Evolutionary conservation across 371 early-diverging fungal genomes (phyloP).

Genomic region (Mortierella sp.): DNA sequence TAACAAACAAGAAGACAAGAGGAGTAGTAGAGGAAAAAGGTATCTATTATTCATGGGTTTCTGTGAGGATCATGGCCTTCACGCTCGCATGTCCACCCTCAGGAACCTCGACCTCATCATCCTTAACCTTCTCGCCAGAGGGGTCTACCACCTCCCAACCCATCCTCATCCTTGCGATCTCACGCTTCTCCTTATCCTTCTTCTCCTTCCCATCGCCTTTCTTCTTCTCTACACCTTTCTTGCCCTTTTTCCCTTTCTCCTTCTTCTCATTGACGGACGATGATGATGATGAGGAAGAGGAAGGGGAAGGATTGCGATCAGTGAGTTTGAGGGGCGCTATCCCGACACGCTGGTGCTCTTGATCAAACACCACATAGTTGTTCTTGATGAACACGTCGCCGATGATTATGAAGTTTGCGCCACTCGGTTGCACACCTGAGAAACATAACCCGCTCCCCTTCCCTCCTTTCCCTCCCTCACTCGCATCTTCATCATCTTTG

Average conservation of each 20-base stretch:
- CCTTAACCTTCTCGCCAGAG: not conserved
- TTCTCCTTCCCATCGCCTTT: not conserved
- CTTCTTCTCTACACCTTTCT: not conserved
- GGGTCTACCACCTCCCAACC: constrained; percentile 1
- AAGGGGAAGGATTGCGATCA: not conserved
- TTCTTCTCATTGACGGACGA: not conserved
- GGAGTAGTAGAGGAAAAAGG: too few species aligned
- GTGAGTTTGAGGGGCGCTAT: constrained; percentile 53
- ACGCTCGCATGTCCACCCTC: not conserved
- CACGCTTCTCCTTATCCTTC: not conserved
- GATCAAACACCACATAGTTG: constrained; percentile 64
- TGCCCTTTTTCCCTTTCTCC: not conserved
- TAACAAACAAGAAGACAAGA: too few species aligned
- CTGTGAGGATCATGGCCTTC: too few species aligned
- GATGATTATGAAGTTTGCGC: constrained; percentile 54
- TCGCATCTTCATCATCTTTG: not conserved
- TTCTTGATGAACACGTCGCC: constrained; percentile 66
- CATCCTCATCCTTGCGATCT: not conserved
- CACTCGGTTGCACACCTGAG: constrained; percentile 29
- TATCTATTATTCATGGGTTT: not conserved
- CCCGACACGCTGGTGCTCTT: constrained; percentile 60
- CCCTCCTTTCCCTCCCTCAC: not conserved
- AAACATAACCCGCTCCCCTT: constrained; percentile 21
- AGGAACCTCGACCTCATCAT: not conserved
- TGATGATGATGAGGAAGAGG: not conserved